Conservation (phyloP, 1,139 yeast genomes). For the Hansenula anomala region DNA sequence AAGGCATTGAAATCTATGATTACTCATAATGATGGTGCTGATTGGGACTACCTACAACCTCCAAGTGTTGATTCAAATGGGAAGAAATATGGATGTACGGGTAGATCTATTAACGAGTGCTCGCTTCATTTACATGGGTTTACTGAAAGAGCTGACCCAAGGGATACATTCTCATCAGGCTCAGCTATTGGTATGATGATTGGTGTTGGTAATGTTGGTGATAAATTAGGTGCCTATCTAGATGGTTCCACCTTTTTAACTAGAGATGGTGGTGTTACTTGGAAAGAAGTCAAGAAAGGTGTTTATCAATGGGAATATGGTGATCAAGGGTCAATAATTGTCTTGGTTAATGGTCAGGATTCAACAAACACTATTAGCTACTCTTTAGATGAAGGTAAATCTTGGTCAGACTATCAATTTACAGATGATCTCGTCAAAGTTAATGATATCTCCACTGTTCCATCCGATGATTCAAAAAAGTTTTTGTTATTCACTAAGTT, state of each 20-base stretch:
- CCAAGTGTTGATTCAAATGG: constrained; percentile 65
- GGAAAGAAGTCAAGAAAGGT: constrained; percentile 78
- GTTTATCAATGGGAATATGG: constrained; percentile 93
- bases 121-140: constrained; percentile 86
- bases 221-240: constrained; percentile 41
- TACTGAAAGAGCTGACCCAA: constrained; percentile 77
- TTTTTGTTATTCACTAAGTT: constrained; percentile 51
- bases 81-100: constrained; percentile 54
- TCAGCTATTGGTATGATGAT: constrained; percentile 87
- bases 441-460: constrained; percentile 81
- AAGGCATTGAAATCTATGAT: constrained; percentile 69
- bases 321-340: constrained; percentile 89
- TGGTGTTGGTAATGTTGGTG: constrained; percentile 90
- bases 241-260: constrained; percentile 71
- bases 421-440: constrained; percentile 51
- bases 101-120: constrained; percentile 51
- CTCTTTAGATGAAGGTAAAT: constrained; percentile 74
- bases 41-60: constrained; percentile 73
- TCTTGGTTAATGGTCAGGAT: constrained; percentile 56
- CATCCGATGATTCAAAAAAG: constrained; percentile 80
- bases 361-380: constrained; percentile 57
- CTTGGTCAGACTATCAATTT: constrained; percentile 71
- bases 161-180: constrained; percentile 85
- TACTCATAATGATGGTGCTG: constrained; percentile 92
- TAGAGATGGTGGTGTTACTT: constrained; percentile 83